Base-by-base conservation (phyloP, 192 early-diverging fungal species). In the Coemansia guatemalensis region DNA sequence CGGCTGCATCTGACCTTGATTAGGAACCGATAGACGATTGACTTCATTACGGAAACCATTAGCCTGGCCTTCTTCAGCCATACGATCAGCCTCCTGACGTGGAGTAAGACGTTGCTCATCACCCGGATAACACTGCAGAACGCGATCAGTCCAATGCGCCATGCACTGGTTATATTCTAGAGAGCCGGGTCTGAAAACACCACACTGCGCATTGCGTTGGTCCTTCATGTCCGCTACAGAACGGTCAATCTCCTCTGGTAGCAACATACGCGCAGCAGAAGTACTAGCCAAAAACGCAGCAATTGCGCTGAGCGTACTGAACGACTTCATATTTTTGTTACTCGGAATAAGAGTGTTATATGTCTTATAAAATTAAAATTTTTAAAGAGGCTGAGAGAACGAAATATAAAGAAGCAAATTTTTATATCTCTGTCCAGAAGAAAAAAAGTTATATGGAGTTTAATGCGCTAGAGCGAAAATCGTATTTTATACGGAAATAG, bases 111-210 rank as follows among this genome's bases (percentile, higher is more conserved):
- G 66, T 29, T 58, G 60, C 41, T 64, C 65, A 8, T 74, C 32
- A 3, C n/a, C n/a, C n/a, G 71, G 68, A 32, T 64, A 80, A 58
- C 71, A 64, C 52, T 80, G 64, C 5, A 74, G 54, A 17, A 74
- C 71, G 48, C 67, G 71, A 48, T 80, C 71, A 35, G 77, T 80
- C 71, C 67, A 74, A 51, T 74, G 71, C 14, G 77, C 77, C 77
- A 80, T 80, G 33, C 77, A 80, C 49, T 74, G 64, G 68, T 80
- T 80, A 68, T 80, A 74, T 48, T 73, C 77, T n/a, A 80, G 56
- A 21, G 71, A 59, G 11, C 71, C 77, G 12, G 60, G 77, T 18
- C 57, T 64, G 49, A 71, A 58, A 9, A 41, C 57, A 17, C 77
- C 77, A 51, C 77, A 80, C 49, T 80, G 71, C 29, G 54, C 67